phyloP scores from a whole-genome alignment of 1,139 yeast species.

The Magnusiomyces ingens region DNA sequence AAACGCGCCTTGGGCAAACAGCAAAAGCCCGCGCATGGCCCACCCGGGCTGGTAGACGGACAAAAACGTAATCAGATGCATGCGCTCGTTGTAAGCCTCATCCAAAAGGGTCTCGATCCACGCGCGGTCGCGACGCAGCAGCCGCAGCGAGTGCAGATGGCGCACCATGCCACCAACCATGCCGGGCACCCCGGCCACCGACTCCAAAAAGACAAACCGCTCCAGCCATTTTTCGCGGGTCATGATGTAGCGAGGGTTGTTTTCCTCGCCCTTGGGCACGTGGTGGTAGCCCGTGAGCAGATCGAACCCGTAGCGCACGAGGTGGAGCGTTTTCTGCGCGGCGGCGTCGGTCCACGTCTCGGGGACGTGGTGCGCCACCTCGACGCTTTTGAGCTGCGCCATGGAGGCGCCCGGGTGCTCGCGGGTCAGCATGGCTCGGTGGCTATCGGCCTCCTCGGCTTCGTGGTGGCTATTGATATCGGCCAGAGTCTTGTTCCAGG shows the following conservation, averaged over 20 bases:
- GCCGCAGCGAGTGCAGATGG: conserved; percentile 54
- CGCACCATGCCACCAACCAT: conserved; percentile 65
- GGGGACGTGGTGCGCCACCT: conserved; percentile 50
- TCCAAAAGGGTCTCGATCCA: conserved; percentile 70
- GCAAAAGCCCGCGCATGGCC: conserved; percentile 50
- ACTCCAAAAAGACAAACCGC: conserved; percentile 58
- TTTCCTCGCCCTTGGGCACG: conserved; percentile 33
- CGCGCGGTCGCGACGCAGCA: conserved; percentile 60
- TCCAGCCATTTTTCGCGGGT: conserved; percentile 61
- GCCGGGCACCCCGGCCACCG: conserved; percentile 74
- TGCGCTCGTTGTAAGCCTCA: conserved; percentile 73
- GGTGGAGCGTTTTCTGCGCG: conserved; percentile 44
- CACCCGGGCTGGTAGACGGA: conserved; percentile 58
- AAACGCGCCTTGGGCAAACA: conserved; percentile 65
- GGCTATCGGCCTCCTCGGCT: not conserved
- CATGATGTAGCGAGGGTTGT: conserved; percentile 48
- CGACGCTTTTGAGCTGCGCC: conserved; percentile 30
- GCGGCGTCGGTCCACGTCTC: conserved; percentile 43
- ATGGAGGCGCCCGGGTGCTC: conserved; percentile 48
- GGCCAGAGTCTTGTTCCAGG: conserved; percentile 12
- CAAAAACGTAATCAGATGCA: conserved; percentile 66
- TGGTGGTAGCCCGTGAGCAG: conserved; percentile 61
- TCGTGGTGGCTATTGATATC: conserved; percentile 1
- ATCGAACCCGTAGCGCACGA: conserved; percentile 49
- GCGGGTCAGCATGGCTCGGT: conserved; percentile 1